These are phyloP conservation scores for Colletotrichum endophyticum DNA, from an alignment of 2,329 filamentous ascomycete genomes.

Conservation along the genomic window DNA sequence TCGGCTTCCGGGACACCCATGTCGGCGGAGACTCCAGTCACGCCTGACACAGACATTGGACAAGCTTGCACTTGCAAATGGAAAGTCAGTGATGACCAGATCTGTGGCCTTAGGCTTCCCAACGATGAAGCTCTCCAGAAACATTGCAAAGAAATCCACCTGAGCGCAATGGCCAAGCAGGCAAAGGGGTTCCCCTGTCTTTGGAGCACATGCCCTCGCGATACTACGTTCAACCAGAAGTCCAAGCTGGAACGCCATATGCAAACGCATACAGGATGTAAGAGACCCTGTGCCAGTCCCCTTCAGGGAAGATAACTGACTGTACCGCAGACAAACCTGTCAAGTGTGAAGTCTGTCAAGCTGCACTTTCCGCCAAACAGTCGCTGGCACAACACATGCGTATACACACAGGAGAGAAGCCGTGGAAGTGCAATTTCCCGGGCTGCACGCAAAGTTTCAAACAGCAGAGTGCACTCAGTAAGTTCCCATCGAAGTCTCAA, in stretches of 20 bases:
- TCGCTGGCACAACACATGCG: constrained; percentile 71
- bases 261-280: constrained; percentile 69
- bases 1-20: background rate
- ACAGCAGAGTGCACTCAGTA: constrained; percentile 71
- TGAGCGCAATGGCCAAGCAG: constrained; percentile 46
- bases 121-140: constrained; percentile 56
- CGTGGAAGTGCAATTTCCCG: constrained; percentile 58
- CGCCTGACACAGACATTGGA: background rate
- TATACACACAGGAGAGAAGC: constrained; percentile 70
- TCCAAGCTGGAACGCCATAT: constrained; percentile 70
- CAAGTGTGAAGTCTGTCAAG: constrained; percentile 58
- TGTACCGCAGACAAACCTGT: constrained; percentile 61
- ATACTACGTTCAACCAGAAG: constrained; percentile 60
- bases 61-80: constrained; percentile 37
- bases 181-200: constrained; percentile 54
- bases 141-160: constrained; percentile 58
- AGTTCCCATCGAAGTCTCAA: constrained; percentile 26
- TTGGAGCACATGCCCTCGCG: constrained; percentile 62
- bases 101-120: constrained; percentile 41
- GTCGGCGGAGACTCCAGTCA: background rate
- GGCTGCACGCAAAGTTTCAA: constrained; percentile 66
- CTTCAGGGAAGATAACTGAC: constrained; percentile 27
- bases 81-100: constrained; percentile 24
- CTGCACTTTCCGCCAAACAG: constrained; percentile 69
- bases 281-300: constrained; percentile 30